These are phyloP conservation scores for Fagopyrum tataricum DNA, from an alignment of 148 eudicot species.

Conservation along the genomic window DNA sequence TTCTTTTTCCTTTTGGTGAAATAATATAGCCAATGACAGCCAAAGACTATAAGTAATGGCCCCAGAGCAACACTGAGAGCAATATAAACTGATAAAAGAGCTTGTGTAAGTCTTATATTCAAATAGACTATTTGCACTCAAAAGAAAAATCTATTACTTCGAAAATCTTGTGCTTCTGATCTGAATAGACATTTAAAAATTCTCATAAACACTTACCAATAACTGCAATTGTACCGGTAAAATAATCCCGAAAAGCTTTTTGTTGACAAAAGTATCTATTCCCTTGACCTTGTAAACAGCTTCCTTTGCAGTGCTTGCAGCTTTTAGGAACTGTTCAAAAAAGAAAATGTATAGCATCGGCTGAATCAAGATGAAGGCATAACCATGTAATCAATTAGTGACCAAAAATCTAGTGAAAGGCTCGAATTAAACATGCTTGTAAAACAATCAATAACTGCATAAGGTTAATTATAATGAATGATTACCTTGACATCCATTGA, in stretches of 20 bases:
- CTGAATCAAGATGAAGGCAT: not conserved
- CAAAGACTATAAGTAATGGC: not conserved
- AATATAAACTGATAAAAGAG: not conserved
- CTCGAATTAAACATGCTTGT: no score
- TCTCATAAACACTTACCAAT: not conserved
- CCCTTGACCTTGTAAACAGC: not conserved
- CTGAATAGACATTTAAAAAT: not conserved
- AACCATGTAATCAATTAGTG: not conserved
- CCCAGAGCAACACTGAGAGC: not conserved
- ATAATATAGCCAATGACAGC: not conserved
- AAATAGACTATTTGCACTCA: not conserved
- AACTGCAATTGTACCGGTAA: not conserved
- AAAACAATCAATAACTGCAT: not conserved
- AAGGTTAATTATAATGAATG: not conserved
- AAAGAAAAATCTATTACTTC: not conserved
- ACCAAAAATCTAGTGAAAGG: no score
- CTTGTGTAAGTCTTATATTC: not conserved
- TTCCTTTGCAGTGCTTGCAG: not conserved
- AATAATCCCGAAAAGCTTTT: not conserved
- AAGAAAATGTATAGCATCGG: not conserved
- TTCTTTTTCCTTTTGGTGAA: slow-evolving; percentile 3
- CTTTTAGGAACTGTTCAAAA: not conserved
- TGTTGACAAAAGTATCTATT: not conserved
- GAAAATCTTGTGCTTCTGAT: not conserved
- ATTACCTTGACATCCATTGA: slow-evolving; percentile 5